Conservation (phyloP, 2,329 filamentous ascomycete species). For the Lasiodiplodia sp. region DNA sequence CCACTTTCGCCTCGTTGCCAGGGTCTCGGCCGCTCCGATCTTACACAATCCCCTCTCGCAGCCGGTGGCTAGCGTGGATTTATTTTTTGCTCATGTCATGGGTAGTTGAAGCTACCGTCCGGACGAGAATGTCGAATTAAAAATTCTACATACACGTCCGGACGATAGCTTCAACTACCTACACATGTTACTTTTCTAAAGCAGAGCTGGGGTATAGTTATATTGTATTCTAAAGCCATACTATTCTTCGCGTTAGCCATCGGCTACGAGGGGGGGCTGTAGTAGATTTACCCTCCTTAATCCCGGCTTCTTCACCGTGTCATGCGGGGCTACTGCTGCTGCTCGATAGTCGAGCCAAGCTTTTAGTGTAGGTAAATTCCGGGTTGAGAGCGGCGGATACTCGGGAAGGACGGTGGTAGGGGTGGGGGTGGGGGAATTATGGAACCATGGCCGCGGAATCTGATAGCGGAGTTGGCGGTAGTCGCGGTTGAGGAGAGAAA, state of each 20-base stretch:
- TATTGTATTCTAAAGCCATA: too few relatives aligned
- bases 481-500: neutral
- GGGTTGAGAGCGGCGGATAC: neutral
- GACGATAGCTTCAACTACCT: too few relatives aligned
- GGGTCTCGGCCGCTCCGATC: neutral
- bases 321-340: neutral
- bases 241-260: too few relatives aligned
- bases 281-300: neutral
- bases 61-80: too few relatives aligned
- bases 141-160: too few relatives aligned
- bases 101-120: too few relatives aligned
- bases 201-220: too few relatives aligned
- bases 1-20: neutral
- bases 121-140: too few relatives aligned
- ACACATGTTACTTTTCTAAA: too few relatives aligned
- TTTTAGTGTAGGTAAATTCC: neutral
- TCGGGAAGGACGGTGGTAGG: neutral
- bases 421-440: neutral
- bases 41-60: too few relatives aligned
- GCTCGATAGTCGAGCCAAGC: neutral
- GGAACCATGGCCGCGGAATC: neutral
- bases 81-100: too few relatives aligned
- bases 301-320: neutral
- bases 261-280: too few relatives aligned
- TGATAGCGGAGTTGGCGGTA: neutral